phyloP scores from a whole-genome alignment of 1,284 basidiomycete species.

The Veloboletus limbatus region DNA sequence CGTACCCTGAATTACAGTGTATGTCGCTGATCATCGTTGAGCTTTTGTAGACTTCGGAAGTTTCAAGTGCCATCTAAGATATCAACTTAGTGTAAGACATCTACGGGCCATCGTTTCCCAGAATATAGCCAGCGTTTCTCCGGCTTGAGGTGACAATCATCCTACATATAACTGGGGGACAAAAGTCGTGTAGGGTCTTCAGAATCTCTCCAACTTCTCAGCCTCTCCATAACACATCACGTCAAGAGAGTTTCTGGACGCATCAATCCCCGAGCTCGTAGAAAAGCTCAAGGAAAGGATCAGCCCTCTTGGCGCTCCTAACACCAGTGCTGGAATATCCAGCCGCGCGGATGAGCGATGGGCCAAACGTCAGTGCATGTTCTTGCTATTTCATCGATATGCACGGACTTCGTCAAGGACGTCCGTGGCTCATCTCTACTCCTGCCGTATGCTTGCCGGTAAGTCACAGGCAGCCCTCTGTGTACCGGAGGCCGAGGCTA shows the following conservation, averaged over 20 bases:
- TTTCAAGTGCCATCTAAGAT: too few species aligned
- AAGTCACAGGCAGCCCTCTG: neutral
- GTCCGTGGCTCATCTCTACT: neutral
- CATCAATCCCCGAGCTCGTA: neutral
- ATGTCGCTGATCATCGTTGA: too few species aligned
- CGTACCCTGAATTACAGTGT: too few species aligned
- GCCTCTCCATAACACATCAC: neutral
- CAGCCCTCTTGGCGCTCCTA: constrained; percentile 41
- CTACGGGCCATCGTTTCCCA: too few species aligned
- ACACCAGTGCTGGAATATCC: constrained; percentile 1
- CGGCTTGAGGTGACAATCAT: neutral
- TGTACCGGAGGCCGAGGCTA: constrained; percentile 20
- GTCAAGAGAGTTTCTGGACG: neutral
- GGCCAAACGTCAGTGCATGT: neutral
- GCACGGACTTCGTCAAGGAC: neutral
- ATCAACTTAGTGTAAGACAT: too few species aligned
- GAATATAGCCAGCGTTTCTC: neutral
- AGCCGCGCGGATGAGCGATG: constrained; percentile 5
- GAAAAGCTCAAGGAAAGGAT: constrained; percentile 27
- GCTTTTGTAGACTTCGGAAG: too few species aligned
- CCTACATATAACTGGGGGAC: too few species aligned
- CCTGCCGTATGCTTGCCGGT: neutral
- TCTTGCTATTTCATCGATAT: neutral
- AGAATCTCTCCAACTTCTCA: neutral
- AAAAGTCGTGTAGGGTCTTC: too few species aligned